A percentile compares a stretch with the other conserved stretches of the same genome.
phyloP scores from a whole-genome alignment of 2,329 filamentous ascomycete species.

The Tolypocladium tundrense region DNA sequence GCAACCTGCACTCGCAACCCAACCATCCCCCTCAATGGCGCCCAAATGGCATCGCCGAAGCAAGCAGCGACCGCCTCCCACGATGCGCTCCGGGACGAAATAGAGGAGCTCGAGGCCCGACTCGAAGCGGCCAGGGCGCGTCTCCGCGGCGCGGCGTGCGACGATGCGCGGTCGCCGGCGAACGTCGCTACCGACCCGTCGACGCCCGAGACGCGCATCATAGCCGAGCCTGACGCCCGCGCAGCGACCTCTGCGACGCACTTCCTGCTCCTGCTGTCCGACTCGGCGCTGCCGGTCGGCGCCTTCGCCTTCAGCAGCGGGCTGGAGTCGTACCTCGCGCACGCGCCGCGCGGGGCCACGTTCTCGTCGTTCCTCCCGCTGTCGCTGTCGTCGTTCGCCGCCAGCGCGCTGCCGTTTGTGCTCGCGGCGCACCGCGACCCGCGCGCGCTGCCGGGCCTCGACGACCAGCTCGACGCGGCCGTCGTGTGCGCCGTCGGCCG shows the following conservation, averaged over 20 bases:
- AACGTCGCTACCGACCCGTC: not conserved
- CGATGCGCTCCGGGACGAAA: conserved; percentile 38
- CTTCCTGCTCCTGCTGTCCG: conserved; percentile 65
- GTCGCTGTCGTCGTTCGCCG: conserved; percentile 61
- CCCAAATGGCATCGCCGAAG: conserved; percentile 15
- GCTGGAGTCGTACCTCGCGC: conserved; percentile 71
- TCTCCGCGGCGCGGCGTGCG: conserved; percentile 14
- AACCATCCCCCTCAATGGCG: not conserved
- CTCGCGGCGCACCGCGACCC: conserved; percentile 55
- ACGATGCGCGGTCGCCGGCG: not conserved
- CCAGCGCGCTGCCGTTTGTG: conserved; percentile 64
- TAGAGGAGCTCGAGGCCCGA: conserved; percentile 45
- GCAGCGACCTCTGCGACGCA: conserved; percentile 31
- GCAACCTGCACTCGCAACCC: not conserved
- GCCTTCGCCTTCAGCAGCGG: conserved; percentile 83
- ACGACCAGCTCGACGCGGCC: conserved; percentile 67
- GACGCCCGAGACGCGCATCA: not conserved
- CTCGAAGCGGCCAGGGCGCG: conserved; percentile 35
- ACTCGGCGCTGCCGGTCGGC: conserved; percentile 72
- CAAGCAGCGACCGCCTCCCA: conserved; percentile 10
- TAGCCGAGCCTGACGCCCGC: not conserved
- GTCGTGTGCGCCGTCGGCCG: conserved; percentile 68
- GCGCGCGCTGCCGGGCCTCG: conserved; percentile 41
- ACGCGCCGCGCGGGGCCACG: conserved; percentile 30
- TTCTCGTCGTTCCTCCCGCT: conserved; percentile 60